Percentiles rank a stretch among this genome's conserved stretches.
Evolutionary conservation across 1,284 basidiomycete genomes (phyloP).

Genomic region (Ceratobasidium sp.): DNA sequence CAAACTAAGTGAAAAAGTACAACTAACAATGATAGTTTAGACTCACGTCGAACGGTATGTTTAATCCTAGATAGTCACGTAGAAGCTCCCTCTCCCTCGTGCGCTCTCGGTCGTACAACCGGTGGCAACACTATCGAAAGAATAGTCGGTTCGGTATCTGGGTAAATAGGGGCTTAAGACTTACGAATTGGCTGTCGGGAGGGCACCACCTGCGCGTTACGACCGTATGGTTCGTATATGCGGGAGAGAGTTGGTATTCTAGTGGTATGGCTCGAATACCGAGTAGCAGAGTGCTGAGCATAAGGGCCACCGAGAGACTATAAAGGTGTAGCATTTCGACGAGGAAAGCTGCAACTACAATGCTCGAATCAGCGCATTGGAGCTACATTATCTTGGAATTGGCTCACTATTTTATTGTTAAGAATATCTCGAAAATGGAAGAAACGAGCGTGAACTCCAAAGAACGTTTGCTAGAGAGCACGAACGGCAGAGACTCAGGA

Average conservation of each 20-base stretch:
- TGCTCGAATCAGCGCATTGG: background rate
- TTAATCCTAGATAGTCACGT: conserved; percentile 26
- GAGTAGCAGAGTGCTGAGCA: background rate
- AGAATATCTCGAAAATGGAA: background rate
- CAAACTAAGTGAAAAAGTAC: background rate
- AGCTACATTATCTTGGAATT: background rate
- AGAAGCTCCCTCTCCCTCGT: conserved; percentile 9
- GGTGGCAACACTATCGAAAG: conserved; percentile 23
- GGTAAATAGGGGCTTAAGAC: background rate
- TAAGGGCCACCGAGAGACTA: background rate
- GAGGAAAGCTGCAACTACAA: background rate
- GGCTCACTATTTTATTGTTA: background rate
- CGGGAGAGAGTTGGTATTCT: background rate
- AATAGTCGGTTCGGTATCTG: background rate
- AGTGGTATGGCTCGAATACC: background rate
- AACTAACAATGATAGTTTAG: background rate
- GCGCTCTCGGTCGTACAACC: conserved; percentile 13
- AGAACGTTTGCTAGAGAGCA: background rate
- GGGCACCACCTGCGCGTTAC: conserved; percentile 20
- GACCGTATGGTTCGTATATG: conserved; percentile 13
- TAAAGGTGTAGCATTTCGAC: background rate
- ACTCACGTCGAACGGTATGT: conserved; percentile 36
- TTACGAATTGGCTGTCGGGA: conserved; percentile 24
- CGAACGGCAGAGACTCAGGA: background rate
- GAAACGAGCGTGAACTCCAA: background rate